Base-by-base conservation (phyloP, 495 filamentous ascomycete species). In the Oidiodendron maius region DNA sequence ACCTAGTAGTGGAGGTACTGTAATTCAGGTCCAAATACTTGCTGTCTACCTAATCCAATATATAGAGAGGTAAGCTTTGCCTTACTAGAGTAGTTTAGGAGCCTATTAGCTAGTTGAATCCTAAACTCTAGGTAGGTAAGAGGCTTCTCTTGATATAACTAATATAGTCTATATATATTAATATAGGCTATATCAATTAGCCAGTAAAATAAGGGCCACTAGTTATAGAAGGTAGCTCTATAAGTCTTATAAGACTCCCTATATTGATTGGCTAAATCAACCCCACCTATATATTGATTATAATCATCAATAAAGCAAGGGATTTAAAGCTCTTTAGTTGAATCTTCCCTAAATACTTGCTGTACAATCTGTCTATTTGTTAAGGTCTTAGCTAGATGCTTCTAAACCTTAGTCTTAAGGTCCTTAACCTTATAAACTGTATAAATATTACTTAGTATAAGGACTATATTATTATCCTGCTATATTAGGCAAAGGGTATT, bases 191-290 rank as follows among this genome's bases (percentile, higher is more conserved):
- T n/a, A n/a, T n/a, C n/a, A n/a, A 65, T 51, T 24, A 50, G 34
- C 46, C 47, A 61, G 48, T 54, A 61, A 40, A 59, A 55, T 11
- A 62, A 37, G 22, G 54, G 59, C 46, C 51, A 57, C 49, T 30
- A 60, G 21, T 28, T 60, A n/a, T 51, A 12, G 11, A 23, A 23
- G 17, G 26, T 46, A 9, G 26, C 17, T 26, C 40, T 44, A 23
- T 63, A 53, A 12, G 48, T 55, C 21, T 38, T 18, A 40, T 61
- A 64, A 25, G 52, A 52, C 21, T 49, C 47, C 10, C 56, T 40
- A 26, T 52, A 44, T 25, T 61, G 54, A 50, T 60, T 54, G 32
- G 53, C 53, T 38, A 62, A 54, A 52, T 62, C 57, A n/a, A 62
- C 49, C 9, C 57, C 55, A 37, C 53, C 55, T 39, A 59, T 59